Evolutionary conservation across 306 rosid genomes (phyloP), one percentile per base, ranked within the genome.

Genomic region (Cotoneaster glaucophyllus): DNA sequence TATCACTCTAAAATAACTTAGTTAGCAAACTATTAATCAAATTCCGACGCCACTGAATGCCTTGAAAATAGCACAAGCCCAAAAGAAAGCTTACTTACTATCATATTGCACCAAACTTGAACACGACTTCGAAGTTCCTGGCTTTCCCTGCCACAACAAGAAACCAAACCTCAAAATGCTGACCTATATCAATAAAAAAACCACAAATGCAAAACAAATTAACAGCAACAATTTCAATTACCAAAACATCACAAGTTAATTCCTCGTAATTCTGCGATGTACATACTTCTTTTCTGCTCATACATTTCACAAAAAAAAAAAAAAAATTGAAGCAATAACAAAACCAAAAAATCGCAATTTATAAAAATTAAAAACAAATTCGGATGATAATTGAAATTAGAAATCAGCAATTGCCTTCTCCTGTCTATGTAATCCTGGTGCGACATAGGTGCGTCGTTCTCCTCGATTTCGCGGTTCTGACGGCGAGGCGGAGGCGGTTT

Each of bases 191-290:
- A 39, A 53, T 5, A 4, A 79, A 44, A 67, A 52, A 37, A 44
- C 4, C 9, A 80, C 43, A 67, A 53, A 37, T 21, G 39, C 45
- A 43, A 34, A 76, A 44, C 32, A 63, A 63, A 74, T 19, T 15
- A 71, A 53, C 13, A 43, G n/a, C 63, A 61, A 11, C 18, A 37
- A 74, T 29, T 65, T 26, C 64, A 84, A 43, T 83, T 84, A 90
- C 97, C 98, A 87, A 78, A 12, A 87, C 88, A 75, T 90, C 95
- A 29, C 84, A 87, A n/a, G 86, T 58, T 73, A 93, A 78, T 68
- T 78, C 85, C 62, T 81, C 78, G 48, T 59, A 75, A 59, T 78
- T 77, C 68, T 70, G 80, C 25, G 84, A 61, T 37, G 75, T 77
- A 81, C 50, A 70, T 65, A 84, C 81, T 77, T 90, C 98, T 74